A percentile compares a stretch with the other conserved stretches of the same genome.
phyloP scores from a whole-genome alignment of 768 basidiomycete genomes.

The Solioccasus polychromus region DNA sequence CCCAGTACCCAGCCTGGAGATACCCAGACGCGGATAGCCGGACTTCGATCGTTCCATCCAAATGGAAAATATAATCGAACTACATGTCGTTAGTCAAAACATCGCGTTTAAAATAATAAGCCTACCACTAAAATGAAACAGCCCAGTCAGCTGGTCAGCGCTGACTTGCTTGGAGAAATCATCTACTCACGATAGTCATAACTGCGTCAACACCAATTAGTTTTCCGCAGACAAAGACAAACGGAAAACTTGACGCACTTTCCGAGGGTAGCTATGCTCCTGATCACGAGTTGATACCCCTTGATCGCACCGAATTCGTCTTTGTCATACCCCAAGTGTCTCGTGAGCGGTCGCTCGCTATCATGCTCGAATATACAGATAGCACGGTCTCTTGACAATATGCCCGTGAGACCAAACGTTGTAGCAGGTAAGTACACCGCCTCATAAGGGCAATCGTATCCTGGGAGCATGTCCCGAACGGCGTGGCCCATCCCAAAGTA shows the following conservation, averaged over 20 bases:
- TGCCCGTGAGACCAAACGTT: conserved; percentile 45
- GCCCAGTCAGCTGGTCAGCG: not conserved
- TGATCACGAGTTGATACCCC: conserved; percentile 55
- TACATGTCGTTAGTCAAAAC: conserved; percentile 17
- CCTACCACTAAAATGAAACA: conserved; percentile 30
- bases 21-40: conserved; percentile 66
- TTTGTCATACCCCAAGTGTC: conserved; percentile 52
- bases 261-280: conserved; percentile 59
- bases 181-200: conserved; percentile 51
- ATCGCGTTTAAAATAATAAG: not conserved
- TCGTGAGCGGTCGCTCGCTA: conserved; percentile 50
- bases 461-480: conserved; percentile 60
- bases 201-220: conserved; percentile 28
- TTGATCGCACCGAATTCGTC: conserved; percentile 62
- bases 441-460: conserved; percentile 66
- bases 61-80: conserved; percentile 66
- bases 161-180: not conserved
- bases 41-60: conserved; percentile 70
- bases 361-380: conserved; percentile 68
- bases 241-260: conserved; percentile 46
- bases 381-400: conserved; percentile 45
- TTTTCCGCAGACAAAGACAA: not conserved
- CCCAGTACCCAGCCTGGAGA: conserved; percentile 63
- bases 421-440: conserved; percentile 59
- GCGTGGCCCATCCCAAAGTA: conserved; percentile 60